Evolutionary conservation across 1,284 basidiomycete genomes (phyloP), one percentile per base, ranked within the genome.

Genomic region (Takashimella tepidaria): DNA sequence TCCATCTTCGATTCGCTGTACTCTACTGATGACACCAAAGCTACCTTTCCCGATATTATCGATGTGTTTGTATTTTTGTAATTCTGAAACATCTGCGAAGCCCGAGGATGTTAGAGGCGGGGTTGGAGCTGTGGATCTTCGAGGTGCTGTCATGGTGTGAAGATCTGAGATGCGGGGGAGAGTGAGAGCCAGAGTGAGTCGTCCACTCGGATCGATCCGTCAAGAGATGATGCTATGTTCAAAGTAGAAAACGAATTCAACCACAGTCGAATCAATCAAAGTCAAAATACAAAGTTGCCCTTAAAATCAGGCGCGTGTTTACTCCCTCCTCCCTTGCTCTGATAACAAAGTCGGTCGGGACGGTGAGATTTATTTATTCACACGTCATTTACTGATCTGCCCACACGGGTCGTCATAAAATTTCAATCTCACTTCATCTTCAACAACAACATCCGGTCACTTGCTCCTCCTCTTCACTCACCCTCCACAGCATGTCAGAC

Each of bases 1-100:
- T 47, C 90, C 90, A 75, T 98, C 95, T 5, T 82, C 76, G 69
- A 89, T 87, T 62, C 93, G 79, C 59, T 84, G 80, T 19, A 97
- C 92, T 78, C 95, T 96, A 58, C 90, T 85, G 64, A 98, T 97
- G 61, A 95, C 87, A 1, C 95, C 93, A 78, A 98, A 98, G 10
- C 89, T 90, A n/a, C 93, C 93, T 63, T 92, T 95, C 5, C 95
- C 93, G 52, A 98, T 95, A 57, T 95, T 81, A 62, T 92, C 90
- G 47, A 93, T 79, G 4, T 89, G 80, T 60, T 93, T 91, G 70
- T 95, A 96, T 54, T 83, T 81, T 60, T 87, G 84, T 43, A 92
- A 79, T 58, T 76, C 73, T 5, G 68, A 64, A 80, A 66, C 66
- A 47, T 68, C 70, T 1, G 64, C 62, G 59, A 69, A 72, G 11